These are phyloP conservation scores for Trichoderma brevicompactum DNA, from an alignment of 2,329 filamentous ascomycete genomes.

Conservation along the genomic window DNA sequence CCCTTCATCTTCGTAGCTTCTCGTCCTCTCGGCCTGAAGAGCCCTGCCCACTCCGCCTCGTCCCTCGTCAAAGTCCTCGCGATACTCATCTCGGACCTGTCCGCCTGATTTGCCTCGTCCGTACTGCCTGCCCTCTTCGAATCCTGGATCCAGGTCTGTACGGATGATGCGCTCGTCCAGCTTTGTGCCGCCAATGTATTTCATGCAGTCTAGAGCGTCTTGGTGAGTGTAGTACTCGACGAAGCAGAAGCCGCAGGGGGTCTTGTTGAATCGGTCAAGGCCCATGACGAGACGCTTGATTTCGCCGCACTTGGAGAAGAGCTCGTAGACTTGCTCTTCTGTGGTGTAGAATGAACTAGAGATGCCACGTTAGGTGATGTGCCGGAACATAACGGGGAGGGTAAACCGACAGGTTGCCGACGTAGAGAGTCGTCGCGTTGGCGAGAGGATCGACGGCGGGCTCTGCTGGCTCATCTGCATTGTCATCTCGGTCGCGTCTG, in stretches of 20 bases:
- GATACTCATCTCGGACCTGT: slow-evolving; percentile 96
- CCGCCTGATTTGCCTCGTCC: slow-evolving; percentile 94
- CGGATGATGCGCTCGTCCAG: slow-evolving; percentile 95
- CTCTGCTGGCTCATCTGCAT: slow-evolving; percentile 56
- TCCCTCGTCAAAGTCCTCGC: slow-evolving; percentile 95
- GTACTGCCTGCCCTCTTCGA: slow-evolving; percentile 94
- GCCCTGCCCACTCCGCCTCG: slow-evolving; percentile 86
- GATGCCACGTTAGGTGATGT: not conserved
- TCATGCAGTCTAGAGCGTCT: slow-evolving; percentile 96
- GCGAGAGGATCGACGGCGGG: slow-evolving; percentile 69
- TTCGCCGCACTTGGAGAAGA: slow-evolving; percentile 95
- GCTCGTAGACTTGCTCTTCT: slow-evolving; percentile 97
- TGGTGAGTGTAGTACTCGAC: slow-evolving; percentile 99
- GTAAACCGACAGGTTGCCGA: slow-evolving; percentile 78
- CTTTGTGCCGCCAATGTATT: slow-evolving; percentile 97
- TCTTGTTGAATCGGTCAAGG: slow-evolving; percentile 95
- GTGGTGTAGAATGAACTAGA: slow-evolving; percentile 93
- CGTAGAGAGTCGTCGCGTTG: slow-evolving; percentile 92
- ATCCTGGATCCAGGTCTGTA: slow-evolving; percentile 93
- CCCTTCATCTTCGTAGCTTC: slow-evolving; percentile 48
- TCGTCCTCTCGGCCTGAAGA: slow-evolving; percentile 59
- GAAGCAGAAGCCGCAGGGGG: slow-evolving; percentile 98
- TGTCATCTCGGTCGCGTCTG: slow-evolving; percentile 65
- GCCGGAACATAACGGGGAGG: not conserved
- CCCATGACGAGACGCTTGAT: slow-evolving; percentile 99